Conservation (phyloP, 352 stramenopile species). For the Globisporangium viniferum region DNA sequence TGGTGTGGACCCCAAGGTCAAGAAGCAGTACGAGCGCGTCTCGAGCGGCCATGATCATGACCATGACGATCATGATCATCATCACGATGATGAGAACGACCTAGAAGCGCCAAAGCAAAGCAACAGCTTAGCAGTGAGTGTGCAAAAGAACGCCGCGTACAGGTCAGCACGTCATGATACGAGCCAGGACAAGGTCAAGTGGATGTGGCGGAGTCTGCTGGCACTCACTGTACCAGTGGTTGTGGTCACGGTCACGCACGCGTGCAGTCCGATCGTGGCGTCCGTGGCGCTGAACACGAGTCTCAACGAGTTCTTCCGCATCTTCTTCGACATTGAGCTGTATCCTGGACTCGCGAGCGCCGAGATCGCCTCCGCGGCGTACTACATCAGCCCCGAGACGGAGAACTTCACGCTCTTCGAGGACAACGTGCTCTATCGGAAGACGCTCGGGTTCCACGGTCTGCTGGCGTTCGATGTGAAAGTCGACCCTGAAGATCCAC, state of each 20-base stretch:
- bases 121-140: background rate
- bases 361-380: constrained; percentile 15
- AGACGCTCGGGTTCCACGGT: constrained; percentile 41
- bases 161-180: background rate
- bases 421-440: constrained; percentile 36
- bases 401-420: constrained; percentile 43
- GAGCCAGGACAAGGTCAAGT: constrained; percentile 5
- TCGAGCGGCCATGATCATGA: background rate
- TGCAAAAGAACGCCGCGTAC: background rate
- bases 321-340: constrained; percentile 21
- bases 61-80: background rate
- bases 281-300: constrained; percentile 36
- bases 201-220: constrained; percentile 5
- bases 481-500: constrained; percentile 26
- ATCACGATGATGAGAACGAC: background rate
- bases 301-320: constrained; percentile 38
- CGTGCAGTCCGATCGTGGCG: constrained; percentile 23
- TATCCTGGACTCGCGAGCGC: constrained; percentile 13
- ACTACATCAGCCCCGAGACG: constrained; percentile 35
- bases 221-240: constrained; percentile 19
- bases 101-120: background rate
- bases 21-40: background rate
- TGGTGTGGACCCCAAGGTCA: background rate
- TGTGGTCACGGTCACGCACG: constrained; percentile 18
- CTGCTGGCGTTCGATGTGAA: constrained; percentile 38